A percentile compares a stretch with the other conserved stretches of the same genome.
Conservation (phyloP, 345 rosid genomes). For the Linum tenue region DNA sequence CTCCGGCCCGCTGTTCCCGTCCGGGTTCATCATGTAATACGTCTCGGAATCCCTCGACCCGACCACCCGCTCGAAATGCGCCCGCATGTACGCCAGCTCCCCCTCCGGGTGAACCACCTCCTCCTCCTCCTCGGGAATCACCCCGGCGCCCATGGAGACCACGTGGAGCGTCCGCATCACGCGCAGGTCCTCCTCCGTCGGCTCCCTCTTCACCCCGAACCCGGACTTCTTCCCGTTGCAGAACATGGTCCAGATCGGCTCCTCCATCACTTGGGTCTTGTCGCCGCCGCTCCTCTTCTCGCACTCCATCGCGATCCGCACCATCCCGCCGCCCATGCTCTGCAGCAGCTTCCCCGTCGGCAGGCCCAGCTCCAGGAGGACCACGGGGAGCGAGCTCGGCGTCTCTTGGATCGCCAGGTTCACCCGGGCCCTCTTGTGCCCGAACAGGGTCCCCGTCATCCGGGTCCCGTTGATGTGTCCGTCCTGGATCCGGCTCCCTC, state of each 20-base stretch:
- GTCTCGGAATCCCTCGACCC: constrained; percentile 87
- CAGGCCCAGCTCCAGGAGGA: constrained; percentile 55
- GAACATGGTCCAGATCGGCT: constrained; percentile 69
- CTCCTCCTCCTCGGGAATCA: constrained; percentile 38
- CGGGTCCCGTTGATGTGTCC: constrained; percentile 67
- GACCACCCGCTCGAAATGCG: constrained; percentile 54
- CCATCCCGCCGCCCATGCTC: constrained; percentile 62
- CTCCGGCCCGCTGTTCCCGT: constrained; percentile 67
- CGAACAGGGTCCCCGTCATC: constrained; percentile 67
- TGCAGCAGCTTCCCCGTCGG: constrained; percentile 72
- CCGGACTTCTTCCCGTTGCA: constrained; percentile 68
- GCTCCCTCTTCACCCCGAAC: constrained; percentile 66
- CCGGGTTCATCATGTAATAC: constrained; percentile 75
- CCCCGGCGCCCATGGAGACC: constrained; percentile 76
- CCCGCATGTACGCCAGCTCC: constrained; percentile 67
- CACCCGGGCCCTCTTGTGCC: constrained; percentile 53
- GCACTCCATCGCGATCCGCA: constrained; percentile 68
- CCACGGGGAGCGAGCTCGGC: constrained; percentile 50
- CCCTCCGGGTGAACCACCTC: constrained; percentile 60
- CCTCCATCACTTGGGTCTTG: constrained; percentile 52
- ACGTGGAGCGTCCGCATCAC: constrained; percentile 73
- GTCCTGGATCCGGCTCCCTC: constrained; percentile 32
- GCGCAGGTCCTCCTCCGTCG: constrained; percentile 60
- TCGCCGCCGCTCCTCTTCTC: constrained; percentile 50
- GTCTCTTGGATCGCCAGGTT: constrained; percentile 70